A percentile compares a stretch with the other conserved stretches of the same genome.
Evolutionary conservation across 352 stramenopile species (phyloP).

Genomic region (Nothophytophthora sp.): DNA sequence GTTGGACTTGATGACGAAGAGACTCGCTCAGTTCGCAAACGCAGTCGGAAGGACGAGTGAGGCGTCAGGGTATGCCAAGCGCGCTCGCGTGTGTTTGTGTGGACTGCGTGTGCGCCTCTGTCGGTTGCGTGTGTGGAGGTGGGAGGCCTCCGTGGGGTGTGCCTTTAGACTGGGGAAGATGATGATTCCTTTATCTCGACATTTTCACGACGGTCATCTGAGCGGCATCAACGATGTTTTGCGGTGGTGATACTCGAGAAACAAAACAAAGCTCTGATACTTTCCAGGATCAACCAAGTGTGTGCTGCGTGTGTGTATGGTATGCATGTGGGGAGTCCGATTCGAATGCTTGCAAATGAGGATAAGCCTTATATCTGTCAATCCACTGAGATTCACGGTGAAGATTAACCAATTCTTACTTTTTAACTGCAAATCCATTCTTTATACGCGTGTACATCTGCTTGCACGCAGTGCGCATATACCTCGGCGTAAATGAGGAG

Average conservation of each 20-base stretch:
- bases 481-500: too few species aligned
- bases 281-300: constrained; percentile 29
- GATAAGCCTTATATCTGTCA: constrained; percentile 74
- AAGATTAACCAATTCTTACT: constrained; percentile 74
- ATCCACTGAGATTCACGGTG: constrained; percentile 82
- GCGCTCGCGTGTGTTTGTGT: neutral
- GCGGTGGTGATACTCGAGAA: constrained; percentile 88
- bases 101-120: constrained; percentile 8
- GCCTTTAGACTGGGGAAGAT: constrained; percentile 55
- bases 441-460: too few species aligned
- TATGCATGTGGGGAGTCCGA: constrained; percentile 2
- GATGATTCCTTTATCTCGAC: constrained; percentile 88
- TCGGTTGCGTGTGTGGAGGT: constrained; percentile 1
- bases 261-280: constrained; percentile 83
- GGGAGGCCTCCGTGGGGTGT: too few species aligned
- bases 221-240: constrained; percentile 51
- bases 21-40: constrained; percentile 15
- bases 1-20: neutral
- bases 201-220: constrained; percentile 92
- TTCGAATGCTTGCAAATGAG: constrained; percentile 40
- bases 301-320: constrained; percentile 16
- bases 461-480: too few species aligned
- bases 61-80: too few species aligned
- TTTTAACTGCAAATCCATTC: constrained; percentile 93
- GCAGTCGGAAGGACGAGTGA: neutral